phyloP scores from a whole-genome alignment of 129 eudicot genomes.

The carrot (Daucus carota) region DNA sequence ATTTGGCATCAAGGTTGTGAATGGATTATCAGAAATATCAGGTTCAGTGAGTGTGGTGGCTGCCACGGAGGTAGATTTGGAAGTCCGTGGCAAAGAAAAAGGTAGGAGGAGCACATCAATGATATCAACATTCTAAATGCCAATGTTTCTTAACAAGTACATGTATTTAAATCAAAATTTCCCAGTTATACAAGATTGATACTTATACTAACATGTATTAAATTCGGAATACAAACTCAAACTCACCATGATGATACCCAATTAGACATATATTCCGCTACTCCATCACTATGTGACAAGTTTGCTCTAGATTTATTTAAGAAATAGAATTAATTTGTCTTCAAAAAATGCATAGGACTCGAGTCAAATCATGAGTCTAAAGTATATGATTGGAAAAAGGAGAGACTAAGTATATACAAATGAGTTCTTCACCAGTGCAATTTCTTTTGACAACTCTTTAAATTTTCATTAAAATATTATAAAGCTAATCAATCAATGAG shows the following conservation, averaged over 20 bases:
- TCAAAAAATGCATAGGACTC: background rate
- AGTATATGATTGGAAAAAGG: background rate
- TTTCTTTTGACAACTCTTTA: background rate
- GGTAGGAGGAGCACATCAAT: background rate
- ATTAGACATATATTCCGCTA: too few relatives aligned
- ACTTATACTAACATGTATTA: background rate
- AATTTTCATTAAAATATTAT: background rate
- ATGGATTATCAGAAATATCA: conserved; percentile 83
- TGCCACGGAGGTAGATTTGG: conserved; percentile 82
- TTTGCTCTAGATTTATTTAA: background rate
- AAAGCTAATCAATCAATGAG: background rate
- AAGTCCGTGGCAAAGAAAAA: conserved; percentile 49
- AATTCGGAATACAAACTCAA: background rate
- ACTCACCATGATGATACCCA: background rate
- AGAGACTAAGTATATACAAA: background rate
- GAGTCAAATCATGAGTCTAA: background rate
- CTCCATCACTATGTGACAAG: background rate
- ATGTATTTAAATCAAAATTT: background rate
- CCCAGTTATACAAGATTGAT: background rate
- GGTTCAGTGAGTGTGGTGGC: conserved; percentile 87
- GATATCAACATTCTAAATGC: background rate
- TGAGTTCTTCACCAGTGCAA: background rate
- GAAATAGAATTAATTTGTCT: background rate
- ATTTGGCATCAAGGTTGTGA: conserved; percentile 94
- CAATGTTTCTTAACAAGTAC: background rate